Conservation (phyloP, 176 grass and related monocot species). For the Aegilops bicornis region DNA sequence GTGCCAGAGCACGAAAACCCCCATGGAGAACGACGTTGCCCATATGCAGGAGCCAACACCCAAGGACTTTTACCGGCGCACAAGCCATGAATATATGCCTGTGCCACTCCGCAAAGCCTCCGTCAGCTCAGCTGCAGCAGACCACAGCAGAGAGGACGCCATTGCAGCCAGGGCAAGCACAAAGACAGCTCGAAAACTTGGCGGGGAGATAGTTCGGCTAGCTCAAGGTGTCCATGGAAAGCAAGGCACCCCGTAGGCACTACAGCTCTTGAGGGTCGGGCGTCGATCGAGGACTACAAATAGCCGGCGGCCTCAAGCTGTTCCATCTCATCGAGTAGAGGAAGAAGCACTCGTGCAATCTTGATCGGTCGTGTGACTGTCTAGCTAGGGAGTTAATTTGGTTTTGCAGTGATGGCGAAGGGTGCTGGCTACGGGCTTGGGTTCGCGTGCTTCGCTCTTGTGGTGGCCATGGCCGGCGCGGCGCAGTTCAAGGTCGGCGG, state of each 20-base stretch:
- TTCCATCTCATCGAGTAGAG: constrained; percentile 8
- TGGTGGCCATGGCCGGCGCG: constrained; percentile 40
- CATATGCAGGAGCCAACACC: neutral
- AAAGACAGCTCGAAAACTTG: constrained; percentile 23
- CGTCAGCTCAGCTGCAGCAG: constrained; percentile 7
- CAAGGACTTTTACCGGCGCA: neutral
- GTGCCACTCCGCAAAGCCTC: constrained; percentile 21
- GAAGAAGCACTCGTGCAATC: neutral
- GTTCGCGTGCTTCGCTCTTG: constrained; percentile 32
- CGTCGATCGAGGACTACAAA: constrained; percentile 47
- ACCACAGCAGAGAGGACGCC: constrained; percentile 22
- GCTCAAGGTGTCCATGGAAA: constrained; percentile 41
- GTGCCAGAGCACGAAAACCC: neutral
- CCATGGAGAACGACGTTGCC: neutral
- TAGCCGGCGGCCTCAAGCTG: neutral
- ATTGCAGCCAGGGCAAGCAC: constrained; percentile 26
- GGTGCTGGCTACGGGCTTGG: neutral
- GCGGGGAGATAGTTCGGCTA: neutral
- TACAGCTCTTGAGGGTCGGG: constrained; percentile 30
- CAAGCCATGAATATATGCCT: constrained; percentile 56
- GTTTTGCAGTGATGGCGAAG: constrained; percentile 40
- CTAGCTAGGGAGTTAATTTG: neutral
- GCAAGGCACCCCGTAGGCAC: constrained; percentile 15
- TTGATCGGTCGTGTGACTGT: neutral
- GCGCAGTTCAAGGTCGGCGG: constrained; percentile 69